These are phyloP conservation scores for Pelargonium australe DNA, from an alignment of 441 rosid genomes.

Conservation along the genomic window DNA sequence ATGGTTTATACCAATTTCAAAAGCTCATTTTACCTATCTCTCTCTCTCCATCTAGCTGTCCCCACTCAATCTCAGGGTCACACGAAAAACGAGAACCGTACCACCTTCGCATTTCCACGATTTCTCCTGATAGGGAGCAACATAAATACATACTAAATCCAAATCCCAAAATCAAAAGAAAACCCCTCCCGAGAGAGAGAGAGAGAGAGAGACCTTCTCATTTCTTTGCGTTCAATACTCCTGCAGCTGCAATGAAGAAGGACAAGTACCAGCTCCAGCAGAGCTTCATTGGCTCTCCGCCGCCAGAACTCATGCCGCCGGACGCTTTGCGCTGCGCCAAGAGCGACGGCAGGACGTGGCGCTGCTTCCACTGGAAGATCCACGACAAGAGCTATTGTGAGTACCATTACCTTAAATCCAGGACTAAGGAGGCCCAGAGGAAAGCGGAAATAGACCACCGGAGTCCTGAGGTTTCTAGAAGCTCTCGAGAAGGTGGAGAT, in stretches of 20 bases:
- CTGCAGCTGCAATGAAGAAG: not conserved
- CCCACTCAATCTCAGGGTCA: too few relatives aligned
- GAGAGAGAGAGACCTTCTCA: too few relatives aligned
- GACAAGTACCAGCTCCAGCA: not conserved
- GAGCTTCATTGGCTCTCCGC: not conserved
- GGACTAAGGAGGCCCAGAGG: not conserved
- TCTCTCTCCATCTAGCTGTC: too few relatives aligned
- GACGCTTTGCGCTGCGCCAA: not conserved
- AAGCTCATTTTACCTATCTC: too few relatives aligned
- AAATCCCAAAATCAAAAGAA: too few relatives aligned
- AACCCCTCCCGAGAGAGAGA: too few relatives aligned
- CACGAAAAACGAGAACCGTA: too few relatives aligned
- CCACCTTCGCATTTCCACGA: too few relatives aligned
- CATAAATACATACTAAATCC: too few relatives aligned
- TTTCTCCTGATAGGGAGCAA: too few relatives aligned
- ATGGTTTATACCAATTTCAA: too few relatives aligned
- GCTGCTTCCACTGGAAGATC: conserved; percentile 8
- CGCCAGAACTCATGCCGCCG: not conserved
- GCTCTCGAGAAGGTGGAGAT: not conserved
- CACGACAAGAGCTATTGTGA: not conserved
- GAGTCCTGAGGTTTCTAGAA: not conserved
- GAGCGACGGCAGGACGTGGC: conserved; percentile 5
- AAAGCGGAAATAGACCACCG: not conserved
- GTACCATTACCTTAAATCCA: not conserved
- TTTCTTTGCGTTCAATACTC: too few relatives aligned